phyloP scores from a whole-genome alignment of 345 rosid species.

The Arabidopsis suecica region DNA sequence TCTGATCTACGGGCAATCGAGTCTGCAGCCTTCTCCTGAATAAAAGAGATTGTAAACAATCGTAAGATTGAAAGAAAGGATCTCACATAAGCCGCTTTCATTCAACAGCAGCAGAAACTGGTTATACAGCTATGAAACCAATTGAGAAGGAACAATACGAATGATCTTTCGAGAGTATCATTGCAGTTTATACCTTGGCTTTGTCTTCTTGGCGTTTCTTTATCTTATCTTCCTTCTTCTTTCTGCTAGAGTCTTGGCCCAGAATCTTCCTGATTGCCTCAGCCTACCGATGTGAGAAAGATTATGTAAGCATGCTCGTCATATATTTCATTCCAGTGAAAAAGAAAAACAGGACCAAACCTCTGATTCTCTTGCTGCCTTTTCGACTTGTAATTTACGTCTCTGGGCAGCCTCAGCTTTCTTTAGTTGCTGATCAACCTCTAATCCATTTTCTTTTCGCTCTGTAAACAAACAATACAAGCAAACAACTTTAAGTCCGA shows the following conservation, averaged over 20 bases:
- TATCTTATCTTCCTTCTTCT: conserved; percentile 81
- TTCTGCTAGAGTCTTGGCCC: conserved; percentile 88
- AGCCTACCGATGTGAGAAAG: conserved; percentile 53
- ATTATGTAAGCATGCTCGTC: conserved; percentile 7
- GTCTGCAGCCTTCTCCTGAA: conserved; percentile 79
- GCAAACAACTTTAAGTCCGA: neutral
- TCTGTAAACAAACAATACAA: conserved; percentile 48
- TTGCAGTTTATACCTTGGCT: conserved; percentile 62
- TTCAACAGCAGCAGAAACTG: neutral
- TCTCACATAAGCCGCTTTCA: conserved; percentile 1
- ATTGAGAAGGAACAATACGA: neutral
- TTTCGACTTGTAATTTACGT: conserved; percentile 86
- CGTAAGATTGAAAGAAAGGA: conserved; percentile 14
- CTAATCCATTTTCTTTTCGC: conserved; percentile 83
- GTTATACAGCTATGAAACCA: neutral
- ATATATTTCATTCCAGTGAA: conserved; percentile 3
- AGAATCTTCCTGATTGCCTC: conserved; percentile 96
- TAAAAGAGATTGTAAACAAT: conserved; percentile 10
- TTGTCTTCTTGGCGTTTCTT: conserved; percentile 84
- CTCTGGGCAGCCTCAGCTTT: conserved; percentile 93
- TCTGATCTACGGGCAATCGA: conserved; percentile 57
- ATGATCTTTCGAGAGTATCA: neutral
- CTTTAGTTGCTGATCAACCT: conserved; percentile 83
- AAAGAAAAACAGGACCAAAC: conserved; percentile 47
- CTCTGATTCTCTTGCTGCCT: conserved; percentile 88